Base-by-base conservation (phyloP, 1,284 basidiomycete genomes). In the Ceratobasidium papillatum region DNA sequence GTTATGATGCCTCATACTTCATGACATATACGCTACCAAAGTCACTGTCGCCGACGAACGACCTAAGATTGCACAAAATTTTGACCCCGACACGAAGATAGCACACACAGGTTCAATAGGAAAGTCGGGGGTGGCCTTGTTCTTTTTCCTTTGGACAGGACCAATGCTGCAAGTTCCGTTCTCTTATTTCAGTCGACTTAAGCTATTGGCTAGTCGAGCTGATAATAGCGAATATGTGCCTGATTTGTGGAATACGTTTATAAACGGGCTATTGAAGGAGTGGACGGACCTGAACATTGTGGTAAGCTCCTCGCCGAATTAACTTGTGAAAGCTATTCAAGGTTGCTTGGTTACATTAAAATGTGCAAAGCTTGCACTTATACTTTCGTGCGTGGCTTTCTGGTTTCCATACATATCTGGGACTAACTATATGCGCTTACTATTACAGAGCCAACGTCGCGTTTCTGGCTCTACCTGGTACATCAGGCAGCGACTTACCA, bases 391-490 rank as follows among this genome's bases (percentile, higher is more conserved):
- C 2, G 66, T 56, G 7, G 34, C 14, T 25, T 5, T 25, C 56
- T 8, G 56, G 7, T 17, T 17, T 41, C 38, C 32, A 54, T 12
- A 14, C 7, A 58, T 34, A 17, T 17, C 32, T 58, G 32, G 17
- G 17, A 11, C 27, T 22, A 38, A 14, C 45, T 38, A 51, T 8
- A 9, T 19, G n/a, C 19, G 8, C 38, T 3, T 17, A 32, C n/a
- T n/a, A n/a, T 56, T 27, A n/a, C 36, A 69, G 66, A 41, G 66
- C 66, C 38, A 69, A 69, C n/a, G 66, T 69, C 38, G 66, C 51
- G 17, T 69, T 69, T 30, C 32, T 69, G n/a, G 66, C 66, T 22
- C 27, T 69, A 17, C 66, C 66, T 11, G 66, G 66, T 2, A 69
- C 52, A 11, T 69, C 66, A 47, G 45, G 45, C 34, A 25, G 36